Base-by-base conservation (phyloP, 140 eudicot species). In the Anethum foeniculum region DNA sequence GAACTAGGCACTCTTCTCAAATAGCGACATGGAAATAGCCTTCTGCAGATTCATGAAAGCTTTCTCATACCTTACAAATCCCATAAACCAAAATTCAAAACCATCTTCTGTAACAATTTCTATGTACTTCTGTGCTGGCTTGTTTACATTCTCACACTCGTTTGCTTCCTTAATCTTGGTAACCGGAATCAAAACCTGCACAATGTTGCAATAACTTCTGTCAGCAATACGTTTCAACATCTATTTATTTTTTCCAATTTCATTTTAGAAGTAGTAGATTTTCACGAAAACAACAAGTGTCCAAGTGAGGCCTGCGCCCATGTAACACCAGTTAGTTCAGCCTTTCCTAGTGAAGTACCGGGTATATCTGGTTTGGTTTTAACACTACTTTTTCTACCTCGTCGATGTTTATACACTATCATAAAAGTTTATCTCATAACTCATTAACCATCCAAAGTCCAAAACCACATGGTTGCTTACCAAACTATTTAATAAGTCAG, bases 61-160 rank as follows among this genome's bases (percentile, higher is more conserved):
- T 82, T 89, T 93, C 83, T 91, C 93, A 39, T 87, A 91, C 12
- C 93, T 86, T 71, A 91, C 88, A 58, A 93, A 90, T 14, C 97
- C 97, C 96, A 91, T 91, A 56, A 93, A 93, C 97, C 97, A 93
- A 80, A 93, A 93, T 41, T 93, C 96, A 46, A 83, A 89, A 65
- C 82, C 44, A 54, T 93, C 97, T 21, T 79, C 71, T 0, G 96
- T 93, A 14, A 91, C 91, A 44, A 93, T 84, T 82, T 85, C 86
- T 54, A 93, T 89, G 88, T 89, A 93, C 87, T 93, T 89, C 60
- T 89, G 91, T 79, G 87, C 49, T n/a, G 97, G 91, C 78, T 89
- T 88, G 30, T 91, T 88, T 60, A 81, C 88, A 49, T 93, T 91
- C 85, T 82, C 91, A 43, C 91, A 80, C 64, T 93, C 92, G 19